Evolutionary conservation across 148 eudicot species (phyloP), one percentile per base, ranked within the genome.

Genomic region (Spergularia bocconei): DNA sequence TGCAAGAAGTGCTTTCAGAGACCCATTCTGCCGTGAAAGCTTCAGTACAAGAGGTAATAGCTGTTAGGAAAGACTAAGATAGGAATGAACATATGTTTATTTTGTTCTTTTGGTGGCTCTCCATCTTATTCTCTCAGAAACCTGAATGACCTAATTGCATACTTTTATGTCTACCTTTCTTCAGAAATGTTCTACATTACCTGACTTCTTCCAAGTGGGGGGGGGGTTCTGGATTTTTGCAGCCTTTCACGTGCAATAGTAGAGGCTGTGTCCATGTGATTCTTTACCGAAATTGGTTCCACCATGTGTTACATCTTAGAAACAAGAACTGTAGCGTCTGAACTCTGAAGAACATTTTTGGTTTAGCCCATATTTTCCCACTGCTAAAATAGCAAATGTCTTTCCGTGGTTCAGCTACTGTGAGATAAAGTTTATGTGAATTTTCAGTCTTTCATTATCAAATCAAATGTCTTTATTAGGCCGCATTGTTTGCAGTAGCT

Each of bases 1-100:
- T 94, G 97, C 98, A 94, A 88, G 98, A 94, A 84, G 98, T 91
- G 75, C 93, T 94, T 56, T 87, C 95, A 59, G 93, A 91, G 86
- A 90, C 97, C 50, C 97, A 91, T 68, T 83, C 91, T 65, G 91
- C 83, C 7, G 77, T 91, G 79, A 91, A 89, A 84, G 79, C 76
- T 76, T 78, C 86, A 62, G 82, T 90, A 82, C 85, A 82, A 74
- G 98, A 90, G 96, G 98, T 92, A 87, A 75, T 54, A 50, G 20
- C 41, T 53, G 25, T 60, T 48, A 33, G 20, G 50, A 56, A 39
- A 9, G 61, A 51, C 36, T 72, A 29, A 52, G 63, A 71, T 19
- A 4, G 21, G 63, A 57, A 25, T 41, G 29, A n/a, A 48, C 39
- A 53, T 69, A 25, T 25, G 10, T 12, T 15, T 55, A 23, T 66